These are phyloP conservation scores for Zygotorulaspora danielsina DNA, from an alignment of 805 yeast species.

Conservation along the genomic window DNA sequence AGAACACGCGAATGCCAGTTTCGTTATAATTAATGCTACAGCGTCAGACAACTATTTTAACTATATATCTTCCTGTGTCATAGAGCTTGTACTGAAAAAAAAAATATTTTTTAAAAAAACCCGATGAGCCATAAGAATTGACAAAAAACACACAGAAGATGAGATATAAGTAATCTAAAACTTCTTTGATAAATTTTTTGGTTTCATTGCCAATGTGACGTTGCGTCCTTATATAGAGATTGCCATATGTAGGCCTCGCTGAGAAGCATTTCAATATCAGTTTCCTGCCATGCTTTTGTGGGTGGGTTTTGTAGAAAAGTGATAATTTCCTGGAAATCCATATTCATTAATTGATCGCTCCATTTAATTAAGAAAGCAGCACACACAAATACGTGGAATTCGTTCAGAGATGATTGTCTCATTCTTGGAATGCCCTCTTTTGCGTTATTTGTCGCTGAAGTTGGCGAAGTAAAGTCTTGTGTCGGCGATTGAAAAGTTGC, in stretches of 20 bases:
- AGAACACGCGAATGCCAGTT: background rate
- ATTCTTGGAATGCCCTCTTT: slow-evolving; percentile 17
- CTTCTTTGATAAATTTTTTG: background rate
- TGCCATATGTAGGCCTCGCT: slow-evolving; percentile 99
- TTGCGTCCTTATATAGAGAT: slow-evolving; percentile 80
- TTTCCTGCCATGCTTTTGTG: slow-evolving; percentile 77
- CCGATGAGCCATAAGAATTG: background rate
- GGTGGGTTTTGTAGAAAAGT: slow-evolving; percentile 90
- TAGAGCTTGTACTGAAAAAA: no score
- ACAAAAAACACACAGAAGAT: background rate
- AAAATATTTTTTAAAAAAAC: background rate
- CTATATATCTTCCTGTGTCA: no score
- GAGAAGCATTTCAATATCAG: slow-evolving; percentile 83
- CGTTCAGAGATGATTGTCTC: slow-evolving; percentile 48
- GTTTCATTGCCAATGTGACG: slow-evolving; percentile 65
- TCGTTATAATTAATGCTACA: no score
- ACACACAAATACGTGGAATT: slow-evolving; percentile 94
- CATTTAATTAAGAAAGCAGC: slow-evolving; percentile 93
- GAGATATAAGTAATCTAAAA: no score
- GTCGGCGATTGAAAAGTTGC: slow-evolving; percentile 22
- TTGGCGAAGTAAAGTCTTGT: slow-evolving; percentile 12
- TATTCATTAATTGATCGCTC: slow-evolving; percentile 67
- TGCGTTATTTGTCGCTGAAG: slow-evolving; percentile 14
- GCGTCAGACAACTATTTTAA: no score
- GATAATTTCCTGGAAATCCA: slow-evolving; percentile 94